Conservation (phyloP, 2,329 filamentous ascomycete genomes). For the Aspergillus neotritici region DNA sequence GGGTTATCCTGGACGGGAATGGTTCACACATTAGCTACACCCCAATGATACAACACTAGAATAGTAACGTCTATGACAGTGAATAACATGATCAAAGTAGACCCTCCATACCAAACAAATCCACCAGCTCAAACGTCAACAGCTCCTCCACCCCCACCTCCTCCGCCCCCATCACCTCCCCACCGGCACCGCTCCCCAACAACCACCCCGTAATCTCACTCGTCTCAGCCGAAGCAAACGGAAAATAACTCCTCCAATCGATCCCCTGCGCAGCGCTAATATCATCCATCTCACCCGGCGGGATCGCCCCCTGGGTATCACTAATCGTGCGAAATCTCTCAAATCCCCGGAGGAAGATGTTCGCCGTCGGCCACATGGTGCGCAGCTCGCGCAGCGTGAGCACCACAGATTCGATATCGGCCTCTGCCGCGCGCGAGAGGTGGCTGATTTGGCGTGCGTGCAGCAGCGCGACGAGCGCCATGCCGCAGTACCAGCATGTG, state of each 20-base stretch:
- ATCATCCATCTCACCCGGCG: slow-evolving; percentile 9
- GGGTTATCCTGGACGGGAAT: no score
- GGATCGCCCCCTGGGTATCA: slow-evolving; percentile 4
- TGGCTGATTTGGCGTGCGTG: slow-evolving; percentile 34
- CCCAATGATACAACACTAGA: no score
- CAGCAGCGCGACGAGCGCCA: slow-evolving; percentile 39
- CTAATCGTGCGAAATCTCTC: slow-evolving; percentile 18
- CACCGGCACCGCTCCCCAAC: slow-evolving; percentile 1
- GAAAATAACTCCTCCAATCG: slow-evolving; percentile 33
- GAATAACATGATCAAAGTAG: no score
- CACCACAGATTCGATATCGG: slow-evolving; percentile 30
- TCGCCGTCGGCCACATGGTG: slow-evolving; percentile 35
- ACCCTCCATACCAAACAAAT: background rate
- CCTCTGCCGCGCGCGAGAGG: slow-evolving; percentile 27
- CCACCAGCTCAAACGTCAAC: slow-evolving; percentile 1
- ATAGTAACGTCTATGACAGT: no score
- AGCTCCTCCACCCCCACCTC: background rate
- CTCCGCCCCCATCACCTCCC: background rate
- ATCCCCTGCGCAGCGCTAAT: slow-evolving; percentile 18
- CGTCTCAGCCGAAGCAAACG: slow-evolving; percentile 30
- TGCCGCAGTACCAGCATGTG: slow-evolving; percentile 41
- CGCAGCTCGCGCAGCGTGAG: slow-evolving; percentile 30
- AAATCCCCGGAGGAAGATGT: slow-evolving; percentile 31
- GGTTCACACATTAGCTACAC: no score
- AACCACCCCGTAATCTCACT: slow-evolving; percentile 13